phyloP scores from a whole-genome alignment of 441 rosid genomes.

The Mallotus japonicus region DNA sequence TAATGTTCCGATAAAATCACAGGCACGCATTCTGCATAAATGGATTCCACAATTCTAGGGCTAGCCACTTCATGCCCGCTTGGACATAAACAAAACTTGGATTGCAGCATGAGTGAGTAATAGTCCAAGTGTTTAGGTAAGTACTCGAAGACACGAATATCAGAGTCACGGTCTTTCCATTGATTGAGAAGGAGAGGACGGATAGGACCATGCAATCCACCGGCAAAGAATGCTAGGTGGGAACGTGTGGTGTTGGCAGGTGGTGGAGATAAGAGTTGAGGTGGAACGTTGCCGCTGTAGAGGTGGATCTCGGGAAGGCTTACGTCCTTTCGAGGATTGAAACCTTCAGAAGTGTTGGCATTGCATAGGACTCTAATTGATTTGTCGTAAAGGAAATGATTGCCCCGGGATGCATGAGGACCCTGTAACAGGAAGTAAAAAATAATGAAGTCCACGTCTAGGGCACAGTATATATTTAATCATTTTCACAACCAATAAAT shows the following conservation, averaged over 20 bases:
- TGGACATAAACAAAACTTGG: slow-evolving; percentile 87
- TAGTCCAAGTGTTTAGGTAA: slow-evolving; percentile 63
- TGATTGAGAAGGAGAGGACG: slow-evolving; percentile 59
- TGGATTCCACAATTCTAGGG: slow-evolving; percentile 84
- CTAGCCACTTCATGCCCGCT: slow-evolving; percentile 96
- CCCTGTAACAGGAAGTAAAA: slow-evolving; percentile 47
- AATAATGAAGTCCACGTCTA: neutral
- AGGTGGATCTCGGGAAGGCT: slow-evolving; percentile 80
- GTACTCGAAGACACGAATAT: slow-evolving; percentile 58
- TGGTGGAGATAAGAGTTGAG: slow-evolving; percentile 47
- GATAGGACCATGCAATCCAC: slow-evolving; percentile 78
- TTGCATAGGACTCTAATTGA: slow-evolving; percentile 87
- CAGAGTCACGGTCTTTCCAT: slow-evolving; percentile 67
- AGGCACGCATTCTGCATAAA: slow-evolving; percentile 79
- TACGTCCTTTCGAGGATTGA: slow-evolving; percentile 74
- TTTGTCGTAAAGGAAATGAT: slow-evolving; percentile 44
- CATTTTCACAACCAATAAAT: neutral
- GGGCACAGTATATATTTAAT: neutral
- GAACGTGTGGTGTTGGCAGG: slow-evolving; percentile 38
- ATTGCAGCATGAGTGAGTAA: slow-evolving; percentile 60
- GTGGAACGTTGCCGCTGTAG: slow-evolving; percentile 44
- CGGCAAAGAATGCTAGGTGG: slow-evolving; percentile 71
- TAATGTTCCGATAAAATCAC: slow-evolving; percentile 71
- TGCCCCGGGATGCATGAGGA: slow-evolving; percentile 60
- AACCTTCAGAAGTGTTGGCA: slow-evolving; percentile 92